A percentile compares a stretch with the other conserved stretches of the same genome.
These are phyloP conservation scores for Aristolochia contorta DNA, from an alignment of 164 flowering plant species.

Conservation along the genomic window DNA sequence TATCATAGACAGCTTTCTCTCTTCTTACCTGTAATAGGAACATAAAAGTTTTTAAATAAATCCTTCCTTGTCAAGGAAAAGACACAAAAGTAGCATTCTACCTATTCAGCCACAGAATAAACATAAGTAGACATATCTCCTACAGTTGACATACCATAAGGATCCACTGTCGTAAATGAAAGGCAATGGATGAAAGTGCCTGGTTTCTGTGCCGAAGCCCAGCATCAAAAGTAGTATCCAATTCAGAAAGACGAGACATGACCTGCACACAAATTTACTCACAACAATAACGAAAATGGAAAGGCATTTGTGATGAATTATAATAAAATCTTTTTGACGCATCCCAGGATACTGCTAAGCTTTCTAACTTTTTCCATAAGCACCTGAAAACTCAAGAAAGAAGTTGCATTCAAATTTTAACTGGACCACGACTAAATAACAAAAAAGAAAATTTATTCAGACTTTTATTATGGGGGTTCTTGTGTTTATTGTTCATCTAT, in stretches of 20 bases:
- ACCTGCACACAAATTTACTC: slow-evolving; percentile 39
- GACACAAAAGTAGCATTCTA: not conserved
- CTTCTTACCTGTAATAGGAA: slow-evolving; percentile 58
- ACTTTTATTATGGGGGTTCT: too few relatives aligned
- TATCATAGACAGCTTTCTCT: slow-evolving; percentile 94
- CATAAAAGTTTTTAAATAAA: not conserved
- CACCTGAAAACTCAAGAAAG: not conserved
- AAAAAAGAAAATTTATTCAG: too few relatives aligned
- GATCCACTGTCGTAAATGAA: slow-evolving; percentile 62
- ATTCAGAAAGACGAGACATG: slow-evolving; percentile 68
- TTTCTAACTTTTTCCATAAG: not conserved
- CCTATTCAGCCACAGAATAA: not conserved
- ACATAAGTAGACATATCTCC: not conserved
- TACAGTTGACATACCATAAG: slow-evolving; percentile 38
- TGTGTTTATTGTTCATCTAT: too few relatives aligned
- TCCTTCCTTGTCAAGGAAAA: not conserved
- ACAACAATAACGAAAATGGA: not conserved
- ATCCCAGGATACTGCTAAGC: not conserved
- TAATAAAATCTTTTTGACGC: not conserved
- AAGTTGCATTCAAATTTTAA: too few relatives aligned
- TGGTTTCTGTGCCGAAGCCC: slow-evolving; percentile 75
- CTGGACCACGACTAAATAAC: too few relatives aligned
- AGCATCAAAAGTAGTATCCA: slow-evolving; percentile 88
- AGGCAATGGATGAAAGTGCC: slow-evolving; percentile 62
- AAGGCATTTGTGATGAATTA: not conserved